phyloP scores from a whole-genome alignment of 495 filamentous ascomycete species.

The Penicillium macrosclerotiorum region DNA sequence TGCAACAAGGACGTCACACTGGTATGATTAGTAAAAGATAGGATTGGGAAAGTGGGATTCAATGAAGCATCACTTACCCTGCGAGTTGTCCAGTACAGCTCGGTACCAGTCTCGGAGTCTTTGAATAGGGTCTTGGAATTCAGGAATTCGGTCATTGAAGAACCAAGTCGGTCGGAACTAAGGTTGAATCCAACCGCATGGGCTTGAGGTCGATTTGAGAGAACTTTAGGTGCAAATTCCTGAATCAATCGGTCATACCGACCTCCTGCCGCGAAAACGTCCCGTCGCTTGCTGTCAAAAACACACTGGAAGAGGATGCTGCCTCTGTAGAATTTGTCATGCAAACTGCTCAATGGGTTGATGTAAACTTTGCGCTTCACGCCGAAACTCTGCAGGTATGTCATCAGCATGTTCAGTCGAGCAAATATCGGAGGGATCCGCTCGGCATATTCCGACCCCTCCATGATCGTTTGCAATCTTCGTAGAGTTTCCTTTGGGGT shows the following conservation, averaged over 20 bases:
- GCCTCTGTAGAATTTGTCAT: conserved; percentile 88
- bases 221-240: conserved; percentile 40
- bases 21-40: conserved; percentile 14
- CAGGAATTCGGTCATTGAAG: conserved; percentile 62
- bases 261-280: conserved; percentile 91
- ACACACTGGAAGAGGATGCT: conserved; percentile 90
- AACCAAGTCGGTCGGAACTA: conserved; percentile 77
- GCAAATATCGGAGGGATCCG: conserved; percentile 69
- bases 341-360: conserved; percentile 80
- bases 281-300: conserved; percentile 77
- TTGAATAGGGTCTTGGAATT: conserved; percentile 67
- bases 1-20: conserved; percentile 87
- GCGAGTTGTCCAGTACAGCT: conserved; percentile 59
- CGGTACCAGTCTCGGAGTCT: conserved; percentile 49
- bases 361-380: conserved; percentile 79
- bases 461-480: conserved; percentile 70
- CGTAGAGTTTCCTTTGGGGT: conserved; percentile 69
- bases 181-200: conserved; percentile 93
- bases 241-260: conserved; percentile 85
- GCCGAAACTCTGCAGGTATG: conserved; percentile 71
- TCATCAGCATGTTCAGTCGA: conserved; percentile 71
- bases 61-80: conserved; percentile 51
- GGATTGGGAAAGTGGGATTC: neutral
- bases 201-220: conserved; percentile 38
- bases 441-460: conserved; percentile 65